Conservation (phyloP, 176 grass and related monocot genomes). For the Oryza glumipatula region DNA sequence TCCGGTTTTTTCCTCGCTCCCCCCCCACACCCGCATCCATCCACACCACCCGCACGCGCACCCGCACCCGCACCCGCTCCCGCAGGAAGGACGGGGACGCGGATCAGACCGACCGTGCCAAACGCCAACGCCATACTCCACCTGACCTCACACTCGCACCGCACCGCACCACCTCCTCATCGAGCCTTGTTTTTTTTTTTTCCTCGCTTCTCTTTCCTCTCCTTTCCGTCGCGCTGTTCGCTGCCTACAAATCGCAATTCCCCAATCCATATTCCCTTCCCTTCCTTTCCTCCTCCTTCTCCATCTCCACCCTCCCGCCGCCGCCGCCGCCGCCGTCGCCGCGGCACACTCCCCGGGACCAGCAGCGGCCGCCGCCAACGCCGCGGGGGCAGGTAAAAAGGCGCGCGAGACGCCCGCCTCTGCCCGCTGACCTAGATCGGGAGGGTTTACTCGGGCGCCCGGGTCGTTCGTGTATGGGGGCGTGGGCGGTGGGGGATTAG, state of each 20-base stretch:
- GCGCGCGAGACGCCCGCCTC: neutral
- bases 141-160: neutral
- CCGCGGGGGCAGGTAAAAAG: conserved; percentile 46
- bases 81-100: too few species aligned
- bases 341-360: neutral
- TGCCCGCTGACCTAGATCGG: conserved; percentile 37
- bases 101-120: neutral
- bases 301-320: neutral
- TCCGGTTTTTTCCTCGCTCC: too few species aligned
- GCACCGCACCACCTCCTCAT: too few species aligned
- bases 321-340: conserved; percentile 21
- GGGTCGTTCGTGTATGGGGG: neutral
- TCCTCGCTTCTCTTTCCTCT: neutral
- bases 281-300: neutral
- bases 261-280: conserved; percentile 43
- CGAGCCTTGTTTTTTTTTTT: neutral
- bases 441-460: neutral
- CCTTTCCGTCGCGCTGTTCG: neutral
- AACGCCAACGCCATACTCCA: neutral
- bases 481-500: conserved; percentile 34
- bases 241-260: conserved; percentile 46
- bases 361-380: conserved; percentile 18
- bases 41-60: too few species aligned
- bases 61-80: too few species aligned
- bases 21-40: too few species aligned